A percentile compares a stretch with the other conserved stretches of the same genome.
phyloP scores from a whole-genome alignment of 2,329 filamentous ascomycete species.

The Claviceps pazoutovae region DNA sequence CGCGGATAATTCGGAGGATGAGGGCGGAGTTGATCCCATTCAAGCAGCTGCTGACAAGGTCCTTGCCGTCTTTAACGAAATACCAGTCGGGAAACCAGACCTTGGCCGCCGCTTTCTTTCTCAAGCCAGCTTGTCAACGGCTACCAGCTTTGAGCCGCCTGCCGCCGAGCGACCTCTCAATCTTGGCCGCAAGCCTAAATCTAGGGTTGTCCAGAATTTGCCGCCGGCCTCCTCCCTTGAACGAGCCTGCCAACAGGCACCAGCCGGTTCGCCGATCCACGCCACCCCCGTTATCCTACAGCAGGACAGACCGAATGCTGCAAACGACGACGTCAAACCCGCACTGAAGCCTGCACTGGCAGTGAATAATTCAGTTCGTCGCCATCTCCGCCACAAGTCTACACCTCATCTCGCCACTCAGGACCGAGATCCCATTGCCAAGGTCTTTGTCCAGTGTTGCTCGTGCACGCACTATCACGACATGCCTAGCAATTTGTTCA shows the following conservation, averaged over 20 bases:
- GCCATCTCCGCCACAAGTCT: conserved; percentile 4
- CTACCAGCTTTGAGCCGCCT: conserved; percentile 19
- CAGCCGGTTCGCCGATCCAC: conserved; percentile 6
- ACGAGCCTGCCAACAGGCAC: conserved; percentile 9
- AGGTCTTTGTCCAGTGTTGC: conserved; percentile 54
- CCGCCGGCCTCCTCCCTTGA: conserved; percentile 11
- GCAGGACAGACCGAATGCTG: background rate
- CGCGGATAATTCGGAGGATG: conserved; percentile 5
- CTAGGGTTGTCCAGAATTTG: background rate
- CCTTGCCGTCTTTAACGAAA: conserved; percentile 8
- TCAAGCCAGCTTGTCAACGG: conserved; percentile 6
- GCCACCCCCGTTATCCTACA: conserved; percentile 9
- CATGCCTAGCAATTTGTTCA: conserved; percentile 49
- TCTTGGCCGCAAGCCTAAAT: conserved; percentile 9
- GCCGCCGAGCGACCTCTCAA: conserved; percentile 25
- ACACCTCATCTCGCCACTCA: conserved; percentile 3
- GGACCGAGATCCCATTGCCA: conserved; percentile 34
- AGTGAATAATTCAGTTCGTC: background rate
- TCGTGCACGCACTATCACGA: conserved; percentile 51
- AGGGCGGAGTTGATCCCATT: conserved; percentile 5
- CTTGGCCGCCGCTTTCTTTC: conserved; percentile 7
- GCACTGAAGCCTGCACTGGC: background rate
- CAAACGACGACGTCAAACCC: background rate
- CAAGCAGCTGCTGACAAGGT: conserved; percentile 10
- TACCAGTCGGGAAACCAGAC: conserved; percentile 9